These are phyloP conservation scores for Yamadazyma conglobata DNA, from an alignment of 1,139 yeast genomes.

Conservation along the genomic window DNA sequence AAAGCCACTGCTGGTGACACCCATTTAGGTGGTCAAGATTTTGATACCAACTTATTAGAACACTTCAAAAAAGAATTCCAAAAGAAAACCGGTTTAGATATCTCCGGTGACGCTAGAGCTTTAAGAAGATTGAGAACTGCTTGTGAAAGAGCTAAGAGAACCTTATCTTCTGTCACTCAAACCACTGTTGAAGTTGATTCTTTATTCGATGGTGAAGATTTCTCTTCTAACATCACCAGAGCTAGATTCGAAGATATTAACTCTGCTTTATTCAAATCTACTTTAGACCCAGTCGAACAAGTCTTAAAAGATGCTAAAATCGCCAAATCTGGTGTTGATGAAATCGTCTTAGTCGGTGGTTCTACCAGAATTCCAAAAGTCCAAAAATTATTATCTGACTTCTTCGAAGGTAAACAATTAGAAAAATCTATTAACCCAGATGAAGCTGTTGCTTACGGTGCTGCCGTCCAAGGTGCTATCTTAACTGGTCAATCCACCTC, in stretches of 20 bases:
- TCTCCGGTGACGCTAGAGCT: slow-evolving; percentile 90
- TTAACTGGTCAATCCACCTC: slow-evolving; percentile 57
- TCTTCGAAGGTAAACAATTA: slow-evolving; percentile 96
- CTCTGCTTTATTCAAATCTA: slow-evolving; percentile 91
- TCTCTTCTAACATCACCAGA: slow-evolving; percentile 94
- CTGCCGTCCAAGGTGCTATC: slow-evolving; percentile 98
- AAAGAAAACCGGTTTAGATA: slow-evolving; percentile 93
- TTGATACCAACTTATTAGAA: slow-evolving; percentile 53
- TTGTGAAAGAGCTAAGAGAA: slow-evolving; percentile 99
- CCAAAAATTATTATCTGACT: slow-evolving; percentile 94
- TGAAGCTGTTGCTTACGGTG: slow-evolving; percentile 98
- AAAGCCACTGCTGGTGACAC: slow-evolving; percentile 99
- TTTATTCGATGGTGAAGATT: slow-evolving; percentile 92
- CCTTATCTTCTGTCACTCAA: slow-evolving; percentile 93
- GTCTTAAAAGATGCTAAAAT: slow-evolving; percentile 94
- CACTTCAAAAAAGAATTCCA: slow-evolving; percentile 92
- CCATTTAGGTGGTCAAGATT: slow-evolving; percentile 93
- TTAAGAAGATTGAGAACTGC: slow-evolving; percentile 98
- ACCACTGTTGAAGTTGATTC: slow-evolving; percentile 97
- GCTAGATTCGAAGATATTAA: slow-evolving; percentile 98
- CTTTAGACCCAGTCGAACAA: slow-evolving; percentile 96
- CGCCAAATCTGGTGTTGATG: slow-evolving; percentile 84
- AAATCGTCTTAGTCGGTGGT: slow-evolving; percentile 98
- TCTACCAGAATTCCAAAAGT: slow-evolving; percentile 99
- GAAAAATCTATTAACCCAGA: slow-evolving; percentile 97